These are phyloP conservation scores for Hymenochaete sp. DNA, from an alignment of 1,284 basidiomycete genomes.

Conservation along the genomic window DNA sequence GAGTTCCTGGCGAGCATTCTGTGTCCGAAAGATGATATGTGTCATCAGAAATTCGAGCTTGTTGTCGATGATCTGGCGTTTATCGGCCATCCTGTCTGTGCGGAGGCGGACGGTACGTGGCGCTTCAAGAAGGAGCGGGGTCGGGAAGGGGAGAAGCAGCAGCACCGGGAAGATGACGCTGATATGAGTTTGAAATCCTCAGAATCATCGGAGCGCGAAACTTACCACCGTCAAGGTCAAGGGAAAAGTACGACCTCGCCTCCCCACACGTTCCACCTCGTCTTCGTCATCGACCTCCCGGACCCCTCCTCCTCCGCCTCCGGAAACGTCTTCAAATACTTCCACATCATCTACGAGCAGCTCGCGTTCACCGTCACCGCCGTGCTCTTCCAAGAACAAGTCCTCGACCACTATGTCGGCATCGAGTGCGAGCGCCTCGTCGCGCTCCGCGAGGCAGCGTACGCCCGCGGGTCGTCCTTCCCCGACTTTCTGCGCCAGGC, in stretches of 20 bases:
- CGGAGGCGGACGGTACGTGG: constrained; percentile 68
- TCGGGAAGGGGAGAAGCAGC: constrained; percentile 44
- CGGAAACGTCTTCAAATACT: constrained; percentile 68
- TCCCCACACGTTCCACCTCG: constrained; percentile 81
- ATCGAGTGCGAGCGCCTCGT: constrained; percentile 63
- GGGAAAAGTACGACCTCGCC: constrained; percentile 30
- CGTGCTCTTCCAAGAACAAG: constrained; percentile 81
- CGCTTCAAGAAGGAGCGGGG: constrained; percentile 49
- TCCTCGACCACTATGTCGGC: constrained; percentile 75
- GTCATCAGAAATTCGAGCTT: constrained; percentile 93
- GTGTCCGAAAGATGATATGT: constrained; percentile 71
- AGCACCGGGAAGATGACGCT: constrained; percentile 28
- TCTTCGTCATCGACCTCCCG: constrained; percentile 81
- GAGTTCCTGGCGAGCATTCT: constrained; percentile 79
- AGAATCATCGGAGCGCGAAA: constrained; percentile 19
- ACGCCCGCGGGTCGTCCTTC: constrained; percentile 44
- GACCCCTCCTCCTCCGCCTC: constrained; percentile 77
- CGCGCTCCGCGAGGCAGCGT: constrained; percentile 52
- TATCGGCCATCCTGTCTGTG: constrained; percentile 88
- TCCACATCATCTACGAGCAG: constrained; percentile 81
- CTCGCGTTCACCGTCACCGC: constrained; percentile 83
- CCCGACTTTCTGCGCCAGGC: constrained; percentile 48
- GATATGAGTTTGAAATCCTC: neutral
- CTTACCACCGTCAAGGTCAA: neutral
- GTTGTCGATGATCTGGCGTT: constrained; percentile 91